phyloP scores from a whole-genome alignment of 345 rosid genomes.

The Toxicodendron radicans region DNA sequence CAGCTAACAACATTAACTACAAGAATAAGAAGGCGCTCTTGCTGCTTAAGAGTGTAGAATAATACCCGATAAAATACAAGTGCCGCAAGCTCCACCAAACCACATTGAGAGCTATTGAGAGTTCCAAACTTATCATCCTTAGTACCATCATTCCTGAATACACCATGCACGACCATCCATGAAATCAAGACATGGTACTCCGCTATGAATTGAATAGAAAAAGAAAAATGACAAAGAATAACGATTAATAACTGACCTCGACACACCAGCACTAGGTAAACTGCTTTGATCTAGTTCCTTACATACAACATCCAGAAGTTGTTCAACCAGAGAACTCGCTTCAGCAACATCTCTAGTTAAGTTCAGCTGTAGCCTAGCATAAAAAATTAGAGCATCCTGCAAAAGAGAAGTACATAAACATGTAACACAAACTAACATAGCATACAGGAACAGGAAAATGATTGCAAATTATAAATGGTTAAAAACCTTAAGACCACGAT shows the following conservation, averaged over 20 bases:
- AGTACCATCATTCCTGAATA: constrained; percentile 63
- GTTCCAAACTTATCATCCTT: constrained; percentile 77
- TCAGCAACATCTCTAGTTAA: constrained; percentile 58
- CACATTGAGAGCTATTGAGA: constrained; percentile 58
- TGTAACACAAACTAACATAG: constrained; percentile 8
- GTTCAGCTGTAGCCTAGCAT: constrained; percentile 75
- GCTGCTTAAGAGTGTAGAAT: not conserved
- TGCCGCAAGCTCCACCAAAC: constrained; percentile 81
- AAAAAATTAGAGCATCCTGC: constrained; percentile 71
- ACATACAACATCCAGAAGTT: constrained; percentile 71
- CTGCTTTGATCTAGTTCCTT: constrained; percentile 83
- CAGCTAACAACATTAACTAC: constrained; percentile 10
- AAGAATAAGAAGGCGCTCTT: constrained; percentile 11
- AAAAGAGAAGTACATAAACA: constrained; percentile 25
- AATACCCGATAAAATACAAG: constrained; percentile 70
- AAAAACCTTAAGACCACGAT: constrained; percentile 70
- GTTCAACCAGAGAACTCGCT: constrained; percentile 63
- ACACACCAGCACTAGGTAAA: constrained; percentile 39
- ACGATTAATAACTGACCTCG: constrained; percentile 49
- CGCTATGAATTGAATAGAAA: not conserved
- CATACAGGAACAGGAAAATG: constrained; percentile 10
- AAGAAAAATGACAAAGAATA: constrained; percentile 1
- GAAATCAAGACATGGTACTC: constrained; percentile 20
- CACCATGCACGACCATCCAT: constrained; percentile 15
- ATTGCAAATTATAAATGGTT: constrained; percentile 12